A percentile compares a stretch with the other conserved stretches of the same genome.
Evolutionary conservation across 352 stramenopile genomes (phyloP).

Genomic region (Detonula confervacea): DNA sequence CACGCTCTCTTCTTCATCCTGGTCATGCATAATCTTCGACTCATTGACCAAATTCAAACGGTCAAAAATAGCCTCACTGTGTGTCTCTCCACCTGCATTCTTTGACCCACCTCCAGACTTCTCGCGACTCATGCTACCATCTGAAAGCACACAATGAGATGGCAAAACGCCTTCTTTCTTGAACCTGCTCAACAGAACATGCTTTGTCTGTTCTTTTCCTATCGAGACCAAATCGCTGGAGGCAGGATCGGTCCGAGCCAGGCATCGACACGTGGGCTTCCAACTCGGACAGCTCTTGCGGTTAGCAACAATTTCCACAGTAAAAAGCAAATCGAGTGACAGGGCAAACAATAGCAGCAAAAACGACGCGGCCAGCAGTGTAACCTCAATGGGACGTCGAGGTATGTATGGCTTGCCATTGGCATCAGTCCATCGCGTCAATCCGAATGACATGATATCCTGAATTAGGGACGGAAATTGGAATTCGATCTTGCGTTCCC

Average conservation of each 20-base stretch:
- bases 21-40: constrained; percentile 18
- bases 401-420: constrained; percentile 38
- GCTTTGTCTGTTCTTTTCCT: constrained; percentile 81
- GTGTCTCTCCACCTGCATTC: constrained; percentile 17
- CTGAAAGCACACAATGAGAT: constrained; percentile 60
- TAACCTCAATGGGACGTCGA: constrained; percentile 27
- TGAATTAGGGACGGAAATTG: constrained; percentile 30
- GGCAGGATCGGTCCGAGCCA: constrained; percentile 74
- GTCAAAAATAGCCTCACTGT: constrained; percentile 77
- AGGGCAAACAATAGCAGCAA: constrained; percentile 47
- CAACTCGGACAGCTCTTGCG: constrained; percentile 52
- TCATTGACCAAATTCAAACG: constrained; percentile 47
- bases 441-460: constrained; percentile 43
- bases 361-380: constrained; percentile 43
- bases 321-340: constrained; percentile 43
- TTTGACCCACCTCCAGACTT: constrained; percentile 20
- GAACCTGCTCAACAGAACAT: constrained; percentile 74
- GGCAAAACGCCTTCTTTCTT: constrained; percentile 59
- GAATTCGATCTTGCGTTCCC: constrained; percentile 42
- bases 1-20: constrained; percentile 18
- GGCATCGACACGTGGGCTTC: constrained; percentile 75
- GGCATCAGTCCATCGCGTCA: constrained; percentile 22
- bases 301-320: constrained; percentile 24
- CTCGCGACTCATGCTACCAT: constrained; percentile 66
- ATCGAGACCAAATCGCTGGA: constrained; percentile 74